Conservation (phyloP, 2,329 filamentous ascomycete species). For the Lomentospora prolificans region DNA sequence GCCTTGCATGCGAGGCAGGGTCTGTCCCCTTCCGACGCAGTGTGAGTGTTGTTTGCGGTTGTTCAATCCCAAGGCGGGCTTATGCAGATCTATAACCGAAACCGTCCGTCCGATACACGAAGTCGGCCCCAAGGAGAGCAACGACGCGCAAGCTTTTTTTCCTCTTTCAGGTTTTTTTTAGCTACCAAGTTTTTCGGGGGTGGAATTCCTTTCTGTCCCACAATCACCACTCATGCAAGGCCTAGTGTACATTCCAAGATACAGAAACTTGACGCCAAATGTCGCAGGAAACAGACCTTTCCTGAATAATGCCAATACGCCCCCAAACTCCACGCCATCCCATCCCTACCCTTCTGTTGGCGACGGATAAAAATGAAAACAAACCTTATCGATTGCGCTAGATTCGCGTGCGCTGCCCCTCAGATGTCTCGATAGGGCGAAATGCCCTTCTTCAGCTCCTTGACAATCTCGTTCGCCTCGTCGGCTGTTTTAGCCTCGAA, state of each 20-base stretch:
- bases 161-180: background rate
- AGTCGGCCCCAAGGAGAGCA: background rate
- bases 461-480: slow-evolving; percentile 70
- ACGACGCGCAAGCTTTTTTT: background rate
- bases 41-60: too few relatives aligned
- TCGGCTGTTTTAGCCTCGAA: slow-evolving; percentile 66
- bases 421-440: slow-evolving; percentile 50
- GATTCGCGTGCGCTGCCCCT: too few relatives aligned
- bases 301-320: background rate
- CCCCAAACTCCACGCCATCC: background rate
- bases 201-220: background rate
- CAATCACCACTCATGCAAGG: background rate
- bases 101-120: background rate
- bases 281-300: too few relatives aligned
- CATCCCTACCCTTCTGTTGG: too few relatives aligned
- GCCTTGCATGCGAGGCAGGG: too few relatives aligned
- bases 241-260: background rate
- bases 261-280: too few relatives aligned
- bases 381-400: too few relatives aligned
- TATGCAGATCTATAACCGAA: background rate
- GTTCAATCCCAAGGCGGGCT: background rate
- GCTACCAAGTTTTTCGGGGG: background rate
- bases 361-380: too few relatives aligned
- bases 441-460: slow-evolving; percentile 67
- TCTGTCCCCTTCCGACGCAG: too few relatives aligned